phyloP scores from a whole-genome alignment of 768 basidiomycete species.

The Lactarius hengduanensis region DNA sequence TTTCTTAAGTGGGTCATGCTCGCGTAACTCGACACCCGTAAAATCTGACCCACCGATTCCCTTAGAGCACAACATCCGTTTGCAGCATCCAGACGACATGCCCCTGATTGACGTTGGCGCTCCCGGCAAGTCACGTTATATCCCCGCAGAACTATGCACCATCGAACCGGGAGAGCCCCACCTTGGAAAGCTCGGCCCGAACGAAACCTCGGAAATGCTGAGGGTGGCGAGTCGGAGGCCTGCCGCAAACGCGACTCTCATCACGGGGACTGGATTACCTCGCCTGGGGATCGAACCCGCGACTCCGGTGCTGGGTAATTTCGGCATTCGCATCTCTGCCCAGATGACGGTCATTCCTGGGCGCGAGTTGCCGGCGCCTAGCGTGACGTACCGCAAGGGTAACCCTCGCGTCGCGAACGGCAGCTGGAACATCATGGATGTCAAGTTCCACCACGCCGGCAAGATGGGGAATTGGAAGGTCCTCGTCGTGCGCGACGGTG shows the following conservation, averaged over 20 bases:
- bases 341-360: constrained; percentile 65
- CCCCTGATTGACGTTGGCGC: constrained; percentile 40
- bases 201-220: constrained; percentile 71
- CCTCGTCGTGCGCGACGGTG: constrained; percentile 57
- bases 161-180: constrained; percentile 60
- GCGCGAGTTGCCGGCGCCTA: constrained; percentile 61
- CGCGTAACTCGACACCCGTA: constrained; percentile 1
- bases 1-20: constrained; percentile 53
- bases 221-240: constrained; percentile 64
- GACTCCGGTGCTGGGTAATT: constrained; percentile 43
- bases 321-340: constrained; percentile 53
- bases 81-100: constrained; percentile 42
- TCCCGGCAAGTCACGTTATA: constrained; percentile 36
- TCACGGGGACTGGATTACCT: constrained; percentile 57
- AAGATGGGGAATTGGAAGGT: constrained; percentile 61
- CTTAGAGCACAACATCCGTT: constrained; percentile 56
- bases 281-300: constrained; percentile 50
- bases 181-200: constrained; percentile 58
- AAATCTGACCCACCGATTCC: constrained; percentile 2
- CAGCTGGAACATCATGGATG: constrained; percentile 74
- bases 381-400: constrained; percentile 51
- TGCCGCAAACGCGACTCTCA: constrained; percentile 52
- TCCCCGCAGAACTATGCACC: constrained; percentile 72
- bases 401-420: constrained; percentile 51
- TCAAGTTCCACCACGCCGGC: constrained; percentile 62